Percentiles rank a stretch among this genome's conserved stretches.
These are phyloP conservation scores for Candida silvatica DNA, from an alignment of 805 yeast species.

Conservation along the genomic window DNA sequence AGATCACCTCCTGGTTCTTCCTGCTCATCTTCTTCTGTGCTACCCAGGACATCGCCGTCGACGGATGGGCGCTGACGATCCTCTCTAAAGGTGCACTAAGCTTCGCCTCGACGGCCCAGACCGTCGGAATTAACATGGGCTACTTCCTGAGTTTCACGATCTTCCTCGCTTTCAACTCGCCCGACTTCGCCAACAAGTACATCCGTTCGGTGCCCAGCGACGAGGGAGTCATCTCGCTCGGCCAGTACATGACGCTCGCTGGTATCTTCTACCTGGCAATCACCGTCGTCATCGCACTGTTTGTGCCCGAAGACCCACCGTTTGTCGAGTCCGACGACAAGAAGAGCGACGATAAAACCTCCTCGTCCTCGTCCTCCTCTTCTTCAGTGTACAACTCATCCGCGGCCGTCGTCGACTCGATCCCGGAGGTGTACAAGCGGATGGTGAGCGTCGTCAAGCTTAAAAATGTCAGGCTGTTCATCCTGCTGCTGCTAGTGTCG, in stretches of 20 bases:
- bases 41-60: conserved; percentile 97
- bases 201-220: conserved; percentile 53
- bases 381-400: background rate
- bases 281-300: conserved; percentile 49
- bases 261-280: conserved; percentile 64
- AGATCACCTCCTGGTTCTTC: conserved; percentile 67
- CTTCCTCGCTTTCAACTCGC: conserved; percentile 82
- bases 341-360: conserved; percentile 4
- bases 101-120: conserved; percentile 96
- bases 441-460: conserved; percentile 65
- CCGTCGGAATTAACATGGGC: conserved; percentile 90
- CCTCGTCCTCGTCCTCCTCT: background rate
- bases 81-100: conserved; percentile 70
- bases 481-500: conserved; percentile 65
- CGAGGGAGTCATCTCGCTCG: conserved; percentile 60
- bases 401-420: conserved; percentile 6
- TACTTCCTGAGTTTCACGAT: conserved; percentile 89
- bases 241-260: conserved; percentile 70
- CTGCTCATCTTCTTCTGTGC: conserved; percentile 82
- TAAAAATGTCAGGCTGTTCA: conserved; percentile 65
- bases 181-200: conserved; percentile 86
- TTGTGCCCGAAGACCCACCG: conserved; percentile 66
- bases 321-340: conserved; percentile 22
- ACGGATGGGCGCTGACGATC: conserved; percentile 96
- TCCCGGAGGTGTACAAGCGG: conserved; percentile 41